Conservation (phyloP, 768 basidiomycete species). For the Calvatia gigantea region DNA sequence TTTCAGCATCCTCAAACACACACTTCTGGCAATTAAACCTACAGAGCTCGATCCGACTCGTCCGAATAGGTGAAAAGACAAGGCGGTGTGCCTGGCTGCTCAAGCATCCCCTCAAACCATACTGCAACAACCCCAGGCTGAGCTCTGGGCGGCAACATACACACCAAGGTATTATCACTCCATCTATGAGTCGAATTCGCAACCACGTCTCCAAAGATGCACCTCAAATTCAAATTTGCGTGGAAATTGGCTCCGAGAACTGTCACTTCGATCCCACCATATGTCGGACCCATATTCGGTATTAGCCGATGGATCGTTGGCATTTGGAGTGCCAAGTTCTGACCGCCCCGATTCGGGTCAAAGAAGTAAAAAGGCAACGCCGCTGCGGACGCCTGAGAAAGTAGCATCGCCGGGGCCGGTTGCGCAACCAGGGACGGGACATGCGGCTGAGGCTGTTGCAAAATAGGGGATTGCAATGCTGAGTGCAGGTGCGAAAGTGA, state of each 20-base stretch:
- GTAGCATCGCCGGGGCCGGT: constrained; percentile 24
- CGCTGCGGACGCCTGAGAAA: constrained; percentile 20
- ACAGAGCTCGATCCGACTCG: constrained; percentile 87
- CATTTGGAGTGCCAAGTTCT: constrained; percentile 45
- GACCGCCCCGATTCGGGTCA: constrained; percentile 44
- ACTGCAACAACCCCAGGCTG: constrained; percentile 86
- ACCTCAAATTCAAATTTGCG: constrained; percentile 63
- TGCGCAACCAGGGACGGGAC: constrained; percentile 19
- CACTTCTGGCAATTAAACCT: constrained; percentile 18
- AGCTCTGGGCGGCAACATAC: constrained; percentile 80
- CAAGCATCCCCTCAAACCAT: constrained; percentile 74
- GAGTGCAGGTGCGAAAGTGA: constrained; percentile 11
- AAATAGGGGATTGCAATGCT: constrained; percentile 15
- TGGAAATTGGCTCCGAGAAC: constrained; percentile 91
- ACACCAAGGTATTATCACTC: constrained; percentile 92
- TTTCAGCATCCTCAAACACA: constrained; percentile 13
- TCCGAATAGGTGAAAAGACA: constrained; percentile 88
- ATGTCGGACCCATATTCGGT: constrained; percentile 79
- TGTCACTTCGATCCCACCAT: constrained; percentile 93
- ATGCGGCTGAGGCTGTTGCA: constrained; percentile 25
- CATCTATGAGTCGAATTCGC: constrained; percentile 87
- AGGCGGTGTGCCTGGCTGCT: constrained; percentile 43
- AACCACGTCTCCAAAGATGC: constrained; percentile 80
- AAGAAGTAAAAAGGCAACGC: constrained; percentile 63
- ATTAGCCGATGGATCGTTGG: constrained; percentile 85